These are phyloP conservation scores for Grigorovia yakushimaensis DNA, from an alignment of 805 yeast genomes.

Conservation along the genomic window DNA sequence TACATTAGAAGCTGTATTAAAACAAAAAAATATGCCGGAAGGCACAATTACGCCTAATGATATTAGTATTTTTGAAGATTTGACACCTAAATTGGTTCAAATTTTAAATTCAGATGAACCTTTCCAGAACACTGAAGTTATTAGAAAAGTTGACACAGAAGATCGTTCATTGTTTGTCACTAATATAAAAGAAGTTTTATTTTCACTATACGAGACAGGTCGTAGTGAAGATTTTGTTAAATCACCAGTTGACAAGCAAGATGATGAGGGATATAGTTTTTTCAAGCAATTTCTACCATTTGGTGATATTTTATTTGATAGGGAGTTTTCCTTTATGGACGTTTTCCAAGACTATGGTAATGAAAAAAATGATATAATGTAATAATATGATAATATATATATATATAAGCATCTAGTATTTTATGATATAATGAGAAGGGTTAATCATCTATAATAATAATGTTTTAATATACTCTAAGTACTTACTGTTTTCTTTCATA, in stretches of 20 bases:
- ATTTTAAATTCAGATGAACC: constrained; percentile 6
- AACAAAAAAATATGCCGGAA: not conserved
- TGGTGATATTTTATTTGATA: constrained; percentile 38
- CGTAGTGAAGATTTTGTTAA: not conserved
- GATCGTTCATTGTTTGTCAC: constrained; percentile 1
- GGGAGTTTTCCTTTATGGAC: constrained; percentile 40
- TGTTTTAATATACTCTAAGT: constrained; percentile 14
- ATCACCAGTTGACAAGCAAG: not conserved
- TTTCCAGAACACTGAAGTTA: not conserved
- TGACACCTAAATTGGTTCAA: constrained; percentile 6
- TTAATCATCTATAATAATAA: constrained; percentile 10
- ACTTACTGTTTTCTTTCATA: constrained; percentile 8
- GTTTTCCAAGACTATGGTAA: constrained; percentile 1
- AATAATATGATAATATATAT: not conserved
- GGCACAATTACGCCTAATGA: constrained; percentile 1
- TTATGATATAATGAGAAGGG: not conserved
- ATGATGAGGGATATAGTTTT: not conserved
- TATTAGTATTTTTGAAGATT: constrained; percentile 5
- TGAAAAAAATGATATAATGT: not conserved
- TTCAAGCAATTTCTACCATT: constrained; percentile 43
- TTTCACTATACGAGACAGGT: not conserved
- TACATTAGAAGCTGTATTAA: not conserved
- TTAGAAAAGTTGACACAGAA: not conserved
- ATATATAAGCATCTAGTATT: not conserved
- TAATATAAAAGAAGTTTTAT: not conserved